phyloP scores from a whole-genome alignment of 2,329 filamentous ascomycete genomes.

The Pezizomycotina sp. region DNA sequence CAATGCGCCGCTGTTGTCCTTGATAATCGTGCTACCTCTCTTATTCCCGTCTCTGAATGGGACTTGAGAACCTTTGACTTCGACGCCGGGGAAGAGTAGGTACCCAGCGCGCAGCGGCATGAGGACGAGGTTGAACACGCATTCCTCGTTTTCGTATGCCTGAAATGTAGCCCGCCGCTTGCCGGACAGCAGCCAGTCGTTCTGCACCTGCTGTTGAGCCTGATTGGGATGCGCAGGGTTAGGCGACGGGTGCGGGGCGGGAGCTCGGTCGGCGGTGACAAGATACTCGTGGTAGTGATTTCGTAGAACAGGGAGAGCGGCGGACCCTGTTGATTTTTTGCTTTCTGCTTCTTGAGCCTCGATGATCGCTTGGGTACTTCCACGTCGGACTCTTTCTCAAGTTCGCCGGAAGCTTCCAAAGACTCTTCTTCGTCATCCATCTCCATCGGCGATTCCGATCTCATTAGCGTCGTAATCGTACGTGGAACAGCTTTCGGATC shows the following conservation, averaged over 20 bases:
- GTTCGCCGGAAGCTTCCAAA: constrained; percentile 2
- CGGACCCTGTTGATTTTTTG: constrained; percentile 24
- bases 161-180: constrained; percentile 14
- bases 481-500: no score
- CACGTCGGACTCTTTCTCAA: constrained; percentile 9
- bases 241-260: constrained; percentile 44
- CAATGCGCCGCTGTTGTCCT: constrained; percentile 22
- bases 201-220: constrained; percentile 3
- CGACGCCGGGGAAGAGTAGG: constrained; percentile 60
- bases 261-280: constrained; percentile 62
- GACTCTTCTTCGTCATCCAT: no score
- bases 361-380: no score
- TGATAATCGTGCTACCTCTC: no score
- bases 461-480: no score
- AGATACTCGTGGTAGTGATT: constrained; percentile 44
- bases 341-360: constrained; percentile 21
- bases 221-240: constrained; percentile 28
- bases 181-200: constrained; percentile 15
- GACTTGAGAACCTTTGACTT: constrained; percentile 48
- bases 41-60: no score
- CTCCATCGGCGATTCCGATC: no score
- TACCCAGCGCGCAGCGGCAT: constrained; percentile 66
- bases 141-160: constrained; percentile 33
- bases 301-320: constrained; percentile 46
- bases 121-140: constrained; percentile 51